Evolutionary conservation across 768 basidiomycete genomes (phyloP), one percentile per base, ranked within the genome.

Genomic region (Tephrocybe sp.): DNA sequence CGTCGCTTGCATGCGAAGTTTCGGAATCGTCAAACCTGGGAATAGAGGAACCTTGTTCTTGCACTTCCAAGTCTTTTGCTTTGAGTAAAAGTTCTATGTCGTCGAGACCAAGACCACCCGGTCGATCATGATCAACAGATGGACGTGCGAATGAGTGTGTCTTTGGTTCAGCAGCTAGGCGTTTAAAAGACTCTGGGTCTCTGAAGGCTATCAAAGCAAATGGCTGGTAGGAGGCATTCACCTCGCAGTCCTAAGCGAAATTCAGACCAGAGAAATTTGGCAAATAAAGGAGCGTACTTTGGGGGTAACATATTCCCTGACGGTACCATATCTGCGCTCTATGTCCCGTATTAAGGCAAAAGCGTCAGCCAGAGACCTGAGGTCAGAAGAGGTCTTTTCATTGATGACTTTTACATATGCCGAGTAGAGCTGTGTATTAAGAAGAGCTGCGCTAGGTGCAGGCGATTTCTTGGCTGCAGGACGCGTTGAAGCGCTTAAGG

Each of bases 321-420:
- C 59, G 8, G 69, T 64, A 12, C 82, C 82, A 62, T 76, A 82
- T 48, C 72, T 75, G 14, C 72, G 71, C 65, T 87, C 85, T 23
- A 86, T 57, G 7, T 73, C 77, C 40, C 79, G 75, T 48, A 85
- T 60, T 40, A 83, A 69, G 40, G 77, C 69, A 7, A 76, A 71
- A 4, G 75, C 77, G 19, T 86, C 78, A 4, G 71, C 64, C 57
- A 82, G 75, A 31, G 75, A 77, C 3, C 58, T 62, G 13, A 80
- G 62, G 8, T 69, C 66, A 20, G 20, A 12, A 23, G 11, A 11
- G 9, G 40, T 5, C n/a, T 12, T 33, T n/a, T 19, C 4, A 1
- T 17, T 35, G 38, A 22, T 45, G 3, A 52, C 23, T 52, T 5
- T 52, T 3, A 52, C 35, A 3, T 26, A 9, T 42, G 45, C 51